Percentiles rank a stretch among this genome's conserved stretches.
phyloP scores from a whole-genome alignment of 495 filamentous ascomycete species.

The Aspergillus saccharolyticus region DNA sequence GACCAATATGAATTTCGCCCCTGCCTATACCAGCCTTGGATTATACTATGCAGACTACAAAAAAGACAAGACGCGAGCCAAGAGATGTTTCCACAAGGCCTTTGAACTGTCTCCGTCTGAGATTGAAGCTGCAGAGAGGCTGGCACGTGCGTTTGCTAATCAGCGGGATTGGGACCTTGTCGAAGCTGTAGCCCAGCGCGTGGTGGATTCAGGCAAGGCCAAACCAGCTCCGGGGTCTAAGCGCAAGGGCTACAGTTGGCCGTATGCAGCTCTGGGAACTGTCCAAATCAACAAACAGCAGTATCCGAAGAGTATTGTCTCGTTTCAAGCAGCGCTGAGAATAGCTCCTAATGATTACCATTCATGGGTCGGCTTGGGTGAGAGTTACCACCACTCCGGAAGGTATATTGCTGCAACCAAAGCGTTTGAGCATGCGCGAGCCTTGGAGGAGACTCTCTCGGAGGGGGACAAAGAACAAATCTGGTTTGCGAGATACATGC shows the following conservation, averaged over 20 bases:
- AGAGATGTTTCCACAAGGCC: conserved; percentile 92
- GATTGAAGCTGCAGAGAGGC: conserved; percentile 78
- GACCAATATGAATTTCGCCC: conserved; percentile 82
- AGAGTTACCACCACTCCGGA: conserved; percentile 92
- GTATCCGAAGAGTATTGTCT: conserved; percentile 77
- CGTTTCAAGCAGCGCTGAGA: conserved; percentile 85
- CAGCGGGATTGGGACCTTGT: conserved; percentile 94
- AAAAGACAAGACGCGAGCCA: conserved; percentile 75
- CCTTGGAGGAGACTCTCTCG: conserved; percentile 48
- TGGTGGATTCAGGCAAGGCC: conserved; percentile 87
- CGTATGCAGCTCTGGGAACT: conserved; percentile 91
- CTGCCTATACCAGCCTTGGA: conserved; percentile 90
- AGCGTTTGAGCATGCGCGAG: conserved; percentile 76
- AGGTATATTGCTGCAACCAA: conserved; percentile 89
- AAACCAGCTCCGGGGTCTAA: conserved; percentile 87
- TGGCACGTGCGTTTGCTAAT: conserved; percentile 80
- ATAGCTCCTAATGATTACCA: conserved; percentile 82
- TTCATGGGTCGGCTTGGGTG: conserved; percentile 92
- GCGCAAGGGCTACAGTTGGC: conserved; percentile 89
- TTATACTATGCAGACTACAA: conserved; percentile 91
- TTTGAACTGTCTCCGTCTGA: conserved; percentile 90
- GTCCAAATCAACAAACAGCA: conserved; percentile 95
- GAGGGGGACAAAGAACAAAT: conserved; percentile 51
- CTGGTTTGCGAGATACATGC: conserved; percentile 95
- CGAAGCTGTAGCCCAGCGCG: conserved; percentile 83